Evolutionary conservation across 805 yeast genomes (phyloP).

Genomic region (Yamadazyma endophytica): DNA sequence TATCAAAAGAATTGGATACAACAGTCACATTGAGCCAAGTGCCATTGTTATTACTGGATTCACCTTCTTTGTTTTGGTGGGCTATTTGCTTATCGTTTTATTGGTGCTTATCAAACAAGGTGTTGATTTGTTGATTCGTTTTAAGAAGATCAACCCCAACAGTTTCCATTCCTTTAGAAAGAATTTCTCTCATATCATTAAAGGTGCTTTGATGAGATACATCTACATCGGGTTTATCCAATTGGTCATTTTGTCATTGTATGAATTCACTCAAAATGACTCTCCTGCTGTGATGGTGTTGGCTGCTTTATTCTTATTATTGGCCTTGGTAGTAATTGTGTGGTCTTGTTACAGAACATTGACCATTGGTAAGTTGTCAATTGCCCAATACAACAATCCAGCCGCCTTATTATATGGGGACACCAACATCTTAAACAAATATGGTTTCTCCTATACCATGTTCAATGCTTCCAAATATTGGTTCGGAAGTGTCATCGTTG

Average conservation of each 20-base stretch:
- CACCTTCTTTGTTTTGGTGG: constrained; percentile 77
- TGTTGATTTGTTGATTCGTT: constrained; percentile 43
- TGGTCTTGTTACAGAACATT: constrained; percentile 67
- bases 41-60: constrained; percentile 83
- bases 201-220: constrained; percentile 77
- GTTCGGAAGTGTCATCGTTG: constrained; percentile 68
- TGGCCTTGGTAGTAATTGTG: constrained; percentile 55
- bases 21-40: constrained; percentile 75
- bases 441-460: constrained; percentile 89
- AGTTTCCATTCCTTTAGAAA: constrained; percentile 47
- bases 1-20: constrained; percentile 75
- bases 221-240: constrained; percentile 84
- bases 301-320: constrained; percentile 66
- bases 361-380: constrained; percentile 59
- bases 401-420: constrained; percentile 87
- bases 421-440: constrained; percentile 63
- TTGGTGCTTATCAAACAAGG: constrained; percentile 52
- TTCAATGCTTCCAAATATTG: constrained; percentile 76
- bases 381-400: constrained; percentile 63
- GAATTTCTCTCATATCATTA: constrained; percentile 58
- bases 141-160: constrained; percentile 47
- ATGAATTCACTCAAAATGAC: constrained; percentile 81
- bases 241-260: constrained; percentile 69
- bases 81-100: constrained; percentile 63
- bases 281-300: constrained; percentile 86